Percentiles rank a stretch among this genome's conserved stretches.
Evolutionary conservation across 2,329 filamentous ascomycete genomes (phyloP).

Genomic region (Botrytis hyacinthi): DNA sequence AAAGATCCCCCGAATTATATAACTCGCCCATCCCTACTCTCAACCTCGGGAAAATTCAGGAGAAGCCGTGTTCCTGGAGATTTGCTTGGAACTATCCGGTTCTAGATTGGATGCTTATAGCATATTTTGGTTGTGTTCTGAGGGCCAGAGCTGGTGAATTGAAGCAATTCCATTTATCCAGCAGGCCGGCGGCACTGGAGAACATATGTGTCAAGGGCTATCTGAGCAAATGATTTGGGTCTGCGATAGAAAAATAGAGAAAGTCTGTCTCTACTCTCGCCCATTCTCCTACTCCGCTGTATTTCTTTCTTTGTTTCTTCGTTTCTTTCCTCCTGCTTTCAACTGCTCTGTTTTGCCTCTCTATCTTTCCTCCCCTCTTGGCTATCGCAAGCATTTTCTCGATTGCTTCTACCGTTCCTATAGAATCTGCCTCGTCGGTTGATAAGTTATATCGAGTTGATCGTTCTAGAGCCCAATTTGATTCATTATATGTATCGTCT

Average conservation of each 20-base stretch:
- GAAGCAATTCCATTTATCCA: not conserved
- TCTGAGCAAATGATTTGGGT: not conserved
- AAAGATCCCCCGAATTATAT: too few relatives aligned
- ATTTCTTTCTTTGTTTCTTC: not conserved
- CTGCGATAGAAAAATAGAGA: not conserved
- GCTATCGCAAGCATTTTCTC: not conserved
- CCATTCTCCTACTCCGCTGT: not conserved
- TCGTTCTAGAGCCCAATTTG: not conserved
- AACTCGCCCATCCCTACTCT: too few relatives aligned
- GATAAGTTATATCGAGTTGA: not conserved
- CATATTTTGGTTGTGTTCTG: not conserved
- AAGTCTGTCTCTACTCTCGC: not conserved
- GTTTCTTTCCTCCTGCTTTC: not conserved
- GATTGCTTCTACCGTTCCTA: not conserved
- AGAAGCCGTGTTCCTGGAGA: not conserved
- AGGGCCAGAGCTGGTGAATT: not conserved
- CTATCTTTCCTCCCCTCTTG: not conserved
- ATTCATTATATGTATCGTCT: not conserved
- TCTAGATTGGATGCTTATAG: not conserved
- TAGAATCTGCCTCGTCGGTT: not conserved
- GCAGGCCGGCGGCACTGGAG: not conserved
- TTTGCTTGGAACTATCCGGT: not conserved
- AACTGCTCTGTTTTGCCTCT: not conserved
- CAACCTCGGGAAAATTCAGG: not conserved
- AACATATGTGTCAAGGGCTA: not conserved